Evolutionary conservation across 805 yeast genomes (phyloP).

Genomic region (Kuraishia hungarica): DNA sequence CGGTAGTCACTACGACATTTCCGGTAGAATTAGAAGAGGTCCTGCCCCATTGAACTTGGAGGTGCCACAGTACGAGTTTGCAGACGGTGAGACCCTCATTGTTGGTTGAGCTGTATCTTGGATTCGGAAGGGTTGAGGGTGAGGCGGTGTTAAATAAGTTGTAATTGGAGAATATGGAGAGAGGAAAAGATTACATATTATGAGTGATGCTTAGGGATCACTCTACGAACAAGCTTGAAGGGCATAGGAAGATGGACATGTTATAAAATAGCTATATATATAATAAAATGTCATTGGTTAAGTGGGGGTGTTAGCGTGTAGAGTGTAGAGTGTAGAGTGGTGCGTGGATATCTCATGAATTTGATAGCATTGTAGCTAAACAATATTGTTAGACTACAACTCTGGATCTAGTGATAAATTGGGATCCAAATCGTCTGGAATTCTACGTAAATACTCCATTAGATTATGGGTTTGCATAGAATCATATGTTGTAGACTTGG

Average conservation of each 20-base stretch:
- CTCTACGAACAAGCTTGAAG: background rate
- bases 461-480: background rate
- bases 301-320: no score
- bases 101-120: conserved; percentile 61
- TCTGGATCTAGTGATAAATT: conserved; percentile 7
- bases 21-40: conserved; percentile 99
- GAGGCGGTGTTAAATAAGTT: background rate
- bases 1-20: conserved; percentile 99
- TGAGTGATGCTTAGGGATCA: background rate
- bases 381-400: no score
- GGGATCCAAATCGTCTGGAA: conserved; percentile 20
- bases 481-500: background rate
- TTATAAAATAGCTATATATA: background rate
- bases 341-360: background rate
- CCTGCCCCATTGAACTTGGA: conserved; percentile 99
- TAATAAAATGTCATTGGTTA: background rate
- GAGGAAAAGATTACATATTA: background rate
- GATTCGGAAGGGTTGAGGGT: background rate
- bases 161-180: background rate
- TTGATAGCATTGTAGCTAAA: no score
- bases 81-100: conserved; percentile 72
- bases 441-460: background rate
- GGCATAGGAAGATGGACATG: background rate
- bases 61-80: conserved; percentile 83
- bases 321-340: background rate